A percentile compares a stretch with the other conserved stretches of the same genome.
Conservation (phyloP, 1,284 basidiomycete species). For the Cryptococcus sp. region DNA sequence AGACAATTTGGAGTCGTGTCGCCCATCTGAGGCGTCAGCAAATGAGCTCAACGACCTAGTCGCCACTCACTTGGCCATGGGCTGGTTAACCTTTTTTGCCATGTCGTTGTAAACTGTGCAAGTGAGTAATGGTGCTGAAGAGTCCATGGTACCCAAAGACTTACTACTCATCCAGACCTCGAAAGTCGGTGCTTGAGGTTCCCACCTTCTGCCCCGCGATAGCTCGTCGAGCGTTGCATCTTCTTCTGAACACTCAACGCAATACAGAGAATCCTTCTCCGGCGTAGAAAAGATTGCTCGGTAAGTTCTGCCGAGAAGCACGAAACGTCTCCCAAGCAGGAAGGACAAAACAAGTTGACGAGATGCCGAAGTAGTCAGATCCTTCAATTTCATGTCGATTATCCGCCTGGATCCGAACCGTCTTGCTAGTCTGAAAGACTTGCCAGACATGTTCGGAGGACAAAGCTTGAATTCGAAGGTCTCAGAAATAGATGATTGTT, state of each 20-base stretch:
- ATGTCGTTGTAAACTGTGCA: constrained; percentile 28
- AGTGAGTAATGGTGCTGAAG: too few species aligned
- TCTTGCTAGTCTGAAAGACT: constrained; percentile 31
- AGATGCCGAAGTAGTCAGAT: not conserved
- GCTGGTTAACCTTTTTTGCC: constrained; percentile 26
- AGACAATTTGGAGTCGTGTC: constrained; percentile 27
- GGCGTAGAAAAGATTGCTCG: constrained; percentile 24
- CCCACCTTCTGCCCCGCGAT: not conserved
- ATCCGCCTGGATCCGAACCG: constrained; percentile 32
- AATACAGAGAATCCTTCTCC: constrained; percentile 22
- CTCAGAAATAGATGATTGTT: too few species aligned
- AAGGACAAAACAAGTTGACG: constrained; percentile 12
- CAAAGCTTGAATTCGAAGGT: constrained; percentile 6
- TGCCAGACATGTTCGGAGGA: constrained; percentile 25
- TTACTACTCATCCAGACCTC: too few species aligned
- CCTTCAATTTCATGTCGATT: constrained; percentile 22
- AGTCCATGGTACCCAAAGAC: too few species aligned
- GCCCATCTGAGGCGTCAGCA: constrained; percentile 22
- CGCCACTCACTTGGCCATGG: constrained; percentile 33
- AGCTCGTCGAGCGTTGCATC: not conserved
- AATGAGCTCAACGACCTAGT: not conserved
- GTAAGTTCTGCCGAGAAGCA: constrained; percentile 30
- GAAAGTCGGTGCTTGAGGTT: constrained; percentile 7
- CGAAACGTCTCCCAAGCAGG: constrained; percentile 22
- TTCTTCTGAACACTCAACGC: constrained; percentile 20